phyloP scores from a whole-genome alignment of 75 land plant species.

The Pinus tabuliformis region DNA sequence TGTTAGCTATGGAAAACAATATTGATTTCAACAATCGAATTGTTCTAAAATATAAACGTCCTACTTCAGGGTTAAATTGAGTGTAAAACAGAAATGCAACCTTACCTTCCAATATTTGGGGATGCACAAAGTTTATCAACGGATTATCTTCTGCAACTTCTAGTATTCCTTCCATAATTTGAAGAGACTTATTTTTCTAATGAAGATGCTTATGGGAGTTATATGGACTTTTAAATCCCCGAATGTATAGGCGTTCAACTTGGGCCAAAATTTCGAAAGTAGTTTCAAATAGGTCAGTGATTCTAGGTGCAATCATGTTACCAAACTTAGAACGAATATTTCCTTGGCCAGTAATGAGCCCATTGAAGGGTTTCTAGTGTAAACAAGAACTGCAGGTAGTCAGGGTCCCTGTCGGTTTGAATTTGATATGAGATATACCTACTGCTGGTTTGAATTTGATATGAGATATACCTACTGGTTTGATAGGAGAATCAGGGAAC shows the following conservation, averaged over 20 bases:
- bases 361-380: conserved; percentile 8
- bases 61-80: no score
- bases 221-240: neutral
- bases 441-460: no score
- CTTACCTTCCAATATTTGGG: neutral
- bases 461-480: no score
- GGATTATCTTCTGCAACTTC: neutral
- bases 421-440: no score
- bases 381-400: no score
- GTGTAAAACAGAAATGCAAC: no score
- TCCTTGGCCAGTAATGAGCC: neutral
- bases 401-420: no score
- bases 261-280: conserved; percentile 25
- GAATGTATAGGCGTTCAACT: conserved; percentile 12
- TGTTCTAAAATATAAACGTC: no score
- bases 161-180: neutral
- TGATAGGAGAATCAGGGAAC: no score
- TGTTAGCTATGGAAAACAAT: conserved; percentile 46
- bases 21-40: neutral
- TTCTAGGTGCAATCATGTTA: neutral
- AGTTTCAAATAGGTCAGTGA: neutral
- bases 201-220: neutral
- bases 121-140: neutral
- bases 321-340: no score
- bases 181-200: neutral